A percentile compares a stretch with the other conserved stretches of the same genome.
Evolutionary conservation across 2,329 filamentous ascomycete genomes (phyloP).

Genomic region (Cordyceps javanica): DNA sequence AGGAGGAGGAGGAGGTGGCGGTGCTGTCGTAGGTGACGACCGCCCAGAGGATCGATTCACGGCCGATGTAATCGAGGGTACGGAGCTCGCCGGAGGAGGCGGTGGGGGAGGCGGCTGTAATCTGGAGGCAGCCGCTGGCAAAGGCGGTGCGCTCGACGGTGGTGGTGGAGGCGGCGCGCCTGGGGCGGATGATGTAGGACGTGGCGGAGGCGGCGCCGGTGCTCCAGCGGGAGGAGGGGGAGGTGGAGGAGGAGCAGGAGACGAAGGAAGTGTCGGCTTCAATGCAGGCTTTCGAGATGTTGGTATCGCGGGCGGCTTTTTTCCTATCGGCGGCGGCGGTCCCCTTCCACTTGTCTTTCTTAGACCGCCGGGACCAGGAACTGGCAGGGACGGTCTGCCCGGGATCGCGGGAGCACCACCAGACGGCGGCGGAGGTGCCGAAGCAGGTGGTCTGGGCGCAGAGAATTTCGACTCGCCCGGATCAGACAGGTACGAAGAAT

Average conservation of each 20-base stretch:
- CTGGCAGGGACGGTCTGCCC: slow-evolving; percentile 43
- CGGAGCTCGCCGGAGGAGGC: slow-evolving; percentile 21
- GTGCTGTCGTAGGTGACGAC: slow-evolving; percentile 30
- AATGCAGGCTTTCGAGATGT: slow-evolving; percentile 52
- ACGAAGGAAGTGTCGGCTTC: slow-evolving; percentile 26
- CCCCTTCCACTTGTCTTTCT: slow-evolving; percentile 58
- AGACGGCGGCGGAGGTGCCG: slow-evolving; percentile 51
- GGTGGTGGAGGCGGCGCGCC: slow-evolving; percentile 36
- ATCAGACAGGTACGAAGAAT: slow-evolving; percentile 74
- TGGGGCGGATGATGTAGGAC: slow-evolving; percentile 30
- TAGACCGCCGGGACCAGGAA: slow-evolving; percentile 42
- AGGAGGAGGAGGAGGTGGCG: slow-evolving; percentile 33
- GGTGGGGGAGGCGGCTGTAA: slow-evolving; percentile 27
- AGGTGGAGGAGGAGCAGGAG: slow-evolving; percentile 32
- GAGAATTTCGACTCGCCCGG: slow-evolving; percentile 43
- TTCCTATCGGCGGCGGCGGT: slow-evolving; percentile 72
- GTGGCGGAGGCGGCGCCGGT: slow-evolving; percentile 35
- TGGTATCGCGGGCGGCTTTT: slow-evolving; percentile 63
- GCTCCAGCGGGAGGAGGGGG: slow-evolving; percentile 34
- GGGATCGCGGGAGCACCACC: slow-evolving; percentile 54
- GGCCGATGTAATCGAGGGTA: slow-evolving; percentile 36
- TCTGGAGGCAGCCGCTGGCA: slow-evolving; percentile 30
- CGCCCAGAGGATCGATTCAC: slow-evolving; percentile 39
- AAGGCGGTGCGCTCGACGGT: slow-evolving; percentile 26
- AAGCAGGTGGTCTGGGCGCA: slow-evolving; percentile 42